Base-by-base conservation (phyloP, 164 flowering plant species). In the Pachysandra terminalis region DNA sequence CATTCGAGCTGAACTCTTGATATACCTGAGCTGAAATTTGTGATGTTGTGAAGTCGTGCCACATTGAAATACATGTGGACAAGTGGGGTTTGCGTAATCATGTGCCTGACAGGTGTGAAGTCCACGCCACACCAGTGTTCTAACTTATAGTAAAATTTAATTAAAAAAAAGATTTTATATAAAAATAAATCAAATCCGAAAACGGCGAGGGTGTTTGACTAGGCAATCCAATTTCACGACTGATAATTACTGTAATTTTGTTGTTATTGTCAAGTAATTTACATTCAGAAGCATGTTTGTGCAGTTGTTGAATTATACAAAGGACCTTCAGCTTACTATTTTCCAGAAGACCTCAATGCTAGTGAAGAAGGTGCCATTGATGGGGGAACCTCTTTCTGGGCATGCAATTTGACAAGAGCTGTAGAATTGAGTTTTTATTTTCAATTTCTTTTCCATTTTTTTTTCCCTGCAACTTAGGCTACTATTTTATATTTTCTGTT, bases 321-420 rank as follows among this genome's bases (percentile, higher is more conserved):
- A 75, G 75, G 80, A 84, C 48, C 16, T 80, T 32, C 92, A 83
- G 78, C 62, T 90, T 40, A 90, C 89, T n/a, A 66, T 83, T 24
- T 95, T 95, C 74, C 81, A 81, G 75, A 89, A 91, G 63, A 89
- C 97, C 22, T 79, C 89, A 21, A 83, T 95, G 94, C 78, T 95
- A 13, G 96, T 87, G 80, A 95, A 87, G 78, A 77, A 70, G 57
- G 86, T 91, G 65, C 79, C 54, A 53, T 57, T 6, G 55, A 67
- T 55, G 25, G 40, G 19, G 40, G 19, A 14, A 52, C 27, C 0
- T 23, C 37, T 32, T 32, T 32, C 37, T 7, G 37, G 37, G 37
- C 37, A 3, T 32, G 37, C 3, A 32, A 32, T 32, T 32, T 7
- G 7, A 32, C 37, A 3, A 32, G 37, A 32, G 37, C 37, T 32